phyloP scores from a whole-genome alignment of 139 green algal genomes.

The Coelastrella sp. region DNA sequence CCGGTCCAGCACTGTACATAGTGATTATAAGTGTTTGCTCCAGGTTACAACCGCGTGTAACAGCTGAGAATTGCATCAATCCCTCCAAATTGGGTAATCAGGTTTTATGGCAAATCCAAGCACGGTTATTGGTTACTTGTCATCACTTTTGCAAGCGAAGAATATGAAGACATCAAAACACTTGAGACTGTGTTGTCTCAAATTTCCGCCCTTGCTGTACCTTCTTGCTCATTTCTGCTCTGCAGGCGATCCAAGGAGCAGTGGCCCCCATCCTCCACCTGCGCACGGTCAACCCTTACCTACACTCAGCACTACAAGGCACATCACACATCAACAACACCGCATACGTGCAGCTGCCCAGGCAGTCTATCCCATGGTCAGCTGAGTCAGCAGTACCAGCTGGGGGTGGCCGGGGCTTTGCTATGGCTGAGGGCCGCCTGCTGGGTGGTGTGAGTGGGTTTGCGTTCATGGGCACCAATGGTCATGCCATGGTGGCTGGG shows the following conservation, averaged over 20 bases:
- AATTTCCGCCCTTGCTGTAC: too few relatives aligned
- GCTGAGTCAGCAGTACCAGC: not conserved
- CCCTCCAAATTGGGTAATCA: too few relatives aligned
- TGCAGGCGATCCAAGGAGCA: slow-evolving; percentile 6
- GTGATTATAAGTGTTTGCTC: too few relatives aligned
- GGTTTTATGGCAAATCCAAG: too few relatives aligned
- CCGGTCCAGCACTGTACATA: too few relatives aligned
- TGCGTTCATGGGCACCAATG: slow-evolving; percentile 62
- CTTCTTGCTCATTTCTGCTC: not conserved
- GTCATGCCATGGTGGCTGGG: slow-evolving; percentile 5
- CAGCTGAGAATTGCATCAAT: too few relatives aligned
- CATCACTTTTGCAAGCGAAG: too few relatives aligned
- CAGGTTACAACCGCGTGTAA: too few relatives aligned
- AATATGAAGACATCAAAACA: too few relatives aligned
- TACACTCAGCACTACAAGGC: slow-evolving; percentile 47
- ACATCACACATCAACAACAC: not conserved
- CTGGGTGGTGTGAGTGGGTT: slow-evolving; percentile 64
- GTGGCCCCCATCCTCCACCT: slow-evolving; percentile 69
- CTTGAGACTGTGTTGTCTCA: too few relatives aligned
- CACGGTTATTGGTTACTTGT: too few relatives aligned
- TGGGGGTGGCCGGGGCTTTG: not conserved
- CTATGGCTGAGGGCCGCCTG: not conserved
- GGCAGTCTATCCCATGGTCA: slow-evolving; percentile 20
- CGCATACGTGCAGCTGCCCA: not conserved
- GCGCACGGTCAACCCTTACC: slow-evolving; percentile 76